Conservation (phyloP, 805 yeast species). For the Torulaspora delbrueckii region DNA sequence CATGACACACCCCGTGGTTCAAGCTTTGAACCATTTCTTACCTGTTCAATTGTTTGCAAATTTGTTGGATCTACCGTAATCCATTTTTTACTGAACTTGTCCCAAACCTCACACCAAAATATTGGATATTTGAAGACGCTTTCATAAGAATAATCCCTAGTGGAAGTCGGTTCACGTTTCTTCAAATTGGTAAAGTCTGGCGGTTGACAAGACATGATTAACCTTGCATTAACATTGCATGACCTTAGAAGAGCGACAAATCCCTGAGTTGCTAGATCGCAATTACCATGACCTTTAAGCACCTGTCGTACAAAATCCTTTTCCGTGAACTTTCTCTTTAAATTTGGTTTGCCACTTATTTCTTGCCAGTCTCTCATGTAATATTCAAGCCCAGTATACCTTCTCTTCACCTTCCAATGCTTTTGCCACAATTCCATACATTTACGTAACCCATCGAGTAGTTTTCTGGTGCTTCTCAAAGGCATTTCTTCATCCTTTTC, state of each 20-base stretch:
- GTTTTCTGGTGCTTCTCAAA: slow-evolving; percentile 50
- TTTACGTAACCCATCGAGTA: slow-evolving; percentile 72
- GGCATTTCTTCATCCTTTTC: slow-evolving; percentile 37
- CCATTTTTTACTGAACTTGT: slow-evolving; percentile 65
- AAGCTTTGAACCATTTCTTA: slow-evolving; percentile 50
- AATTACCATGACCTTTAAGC: slow-evolving; percentile 52
- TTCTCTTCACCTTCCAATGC: slow-evolving; percentile 45
- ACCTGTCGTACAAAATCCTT: slow-evolving; percentile 44
- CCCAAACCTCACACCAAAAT: slow-evolving; percentile 95
- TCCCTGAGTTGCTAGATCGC: slow-evolving; percentile 83
- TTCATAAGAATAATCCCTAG: slow-evolving; percentile 17
- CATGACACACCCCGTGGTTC: slow-evolving; percentile 52
- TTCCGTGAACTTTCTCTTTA: slow-evolving; percentile 33
- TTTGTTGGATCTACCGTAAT: slow-evolving; percentile 81
- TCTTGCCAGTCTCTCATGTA: slow-evolving; percentile 48
- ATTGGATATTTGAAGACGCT: slow-evolving; percentile 50
- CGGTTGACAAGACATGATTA: slow-evolving; percentile 82
- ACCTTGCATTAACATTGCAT: slow-evolving; percentile 62
- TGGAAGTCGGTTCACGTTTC: slow-evolving; percentile 8
- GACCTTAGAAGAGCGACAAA: slow-evolving; percentile 73
- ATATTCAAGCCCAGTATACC: slow-evolving; percentile 30
- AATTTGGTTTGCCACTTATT: slow-evolving; percentile 22
- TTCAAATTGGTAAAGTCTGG: slow-evolving; percentile 64
- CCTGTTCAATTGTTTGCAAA: slow-evolving; percentile 56
- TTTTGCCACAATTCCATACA: slow-evolving; percentile 58